A percentile compares a stretch with the other conserved stretches of the same genome.
These are phyloP conservation scores for Aspergillus cavernicola DNA, from an alignment of 495 filamentous ascomycete species.

Conservation along the genomic window DNA sequence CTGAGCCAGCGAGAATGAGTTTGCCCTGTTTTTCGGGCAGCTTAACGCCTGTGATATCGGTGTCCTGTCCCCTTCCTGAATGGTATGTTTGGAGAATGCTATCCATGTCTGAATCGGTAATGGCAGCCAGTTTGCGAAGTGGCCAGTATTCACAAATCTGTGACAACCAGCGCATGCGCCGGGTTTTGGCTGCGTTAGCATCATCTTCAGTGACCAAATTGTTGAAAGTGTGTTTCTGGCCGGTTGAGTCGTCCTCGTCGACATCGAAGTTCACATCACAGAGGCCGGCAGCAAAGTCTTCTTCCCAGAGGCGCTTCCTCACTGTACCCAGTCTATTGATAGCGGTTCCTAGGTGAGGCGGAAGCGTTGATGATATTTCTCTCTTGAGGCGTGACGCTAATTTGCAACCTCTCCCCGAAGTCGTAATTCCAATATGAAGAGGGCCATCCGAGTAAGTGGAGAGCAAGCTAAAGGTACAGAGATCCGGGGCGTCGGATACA, in stretches of 20 bases:
- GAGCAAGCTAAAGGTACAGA: conserved; percentile 90
- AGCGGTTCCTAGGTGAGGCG: conserved; percentile 74
- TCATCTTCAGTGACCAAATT: conserved; percentile 71
- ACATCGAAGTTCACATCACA: conserved; percentile 43
- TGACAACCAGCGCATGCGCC: conserved; percentile 86
- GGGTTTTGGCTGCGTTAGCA: conserved; percentile 66
- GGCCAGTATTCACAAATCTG: conserved; percentile 99
- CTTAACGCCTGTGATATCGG: conserved; percentile 19
- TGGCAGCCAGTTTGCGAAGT: conserved; percentile 69
- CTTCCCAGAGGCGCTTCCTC: conserved; percentile 71
- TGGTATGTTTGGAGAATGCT: conserved; percentile 66
- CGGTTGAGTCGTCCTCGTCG: conserved; percentile 76
- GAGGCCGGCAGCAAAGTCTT: conserved; percentile 59
- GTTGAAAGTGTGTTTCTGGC: conserved; percentile 88
- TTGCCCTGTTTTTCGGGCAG: conserved; percentile 45
- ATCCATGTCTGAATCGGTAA: conserved; percentile 76
- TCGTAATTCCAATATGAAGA: conserved; percentile 92
- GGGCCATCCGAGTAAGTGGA: conserved; percentile 87
- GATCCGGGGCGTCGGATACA: conserved; percentile 77
- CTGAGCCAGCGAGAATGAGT: conserved; percentile 88
- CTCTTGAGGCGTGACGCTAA: conserved; percentile 85
- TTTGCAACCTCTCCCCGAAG: conserved; percentile 92
- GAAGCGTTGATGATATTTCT: conserved; percentile 78
- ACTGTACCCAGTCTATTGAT: conserved; percentile 76
- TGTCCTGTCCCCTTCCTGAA: conserved; percentile 22